Evolutionary conservation across 148 eudicot species (phyloP).

Genomic region (Rhododendron ovatum): DNA sequence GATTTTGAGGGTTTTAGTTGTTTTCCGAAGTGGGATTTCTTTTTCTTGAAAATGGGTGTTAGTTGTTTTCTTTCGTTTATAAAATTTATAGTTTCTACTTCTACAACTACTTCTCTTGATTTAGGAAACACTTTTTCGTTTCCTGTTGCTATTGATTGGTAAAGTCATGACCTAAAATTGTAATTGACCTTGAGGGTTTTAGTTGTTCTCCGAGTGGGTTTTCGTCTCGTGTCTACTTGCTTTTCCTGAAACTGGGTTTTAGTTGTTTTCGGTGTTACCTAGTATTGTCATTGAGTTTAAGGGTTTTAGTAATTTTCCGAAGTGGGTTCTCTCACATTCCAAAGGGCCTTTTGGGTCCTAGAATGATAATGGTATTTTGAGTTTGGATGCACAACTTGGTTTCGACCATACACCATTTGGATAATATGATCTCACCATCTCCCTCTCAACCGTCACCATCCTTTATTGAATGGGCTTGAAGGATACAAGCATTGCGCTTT

Average conservation of each 20-base stretch:
- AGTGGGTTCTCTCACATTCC: neutral
- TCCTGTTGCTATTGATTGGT: neutral
- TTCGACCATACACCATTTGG: neutral
- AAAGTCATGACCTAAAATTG: neutral
- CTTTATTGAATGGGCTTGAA: neutral
- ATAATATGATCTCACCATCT: neutral
- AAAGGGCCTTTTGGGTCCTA: neutral
- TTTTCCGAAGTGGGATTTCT: neutral
- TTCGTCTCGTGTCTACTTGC: neutral
- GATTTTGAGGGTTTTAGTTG: constrained; percentile 1
- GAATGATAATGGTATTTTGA: neutral
- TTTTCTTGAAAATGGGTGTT: neutral
- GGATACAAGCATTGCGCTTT: neutral
- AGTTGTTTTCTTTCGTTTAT: neutral
- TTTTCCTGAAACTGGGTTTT: neutral
- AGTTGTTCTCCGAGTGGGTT: neutral
- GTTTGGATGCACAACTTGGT: neutral
- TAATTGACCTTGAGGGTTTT: neutral
- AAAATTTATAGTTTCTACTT: neutral
- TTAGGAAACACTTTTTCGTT: neutral
- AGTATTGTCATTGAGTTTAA: neutral
- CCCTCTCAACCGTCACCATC: neutral
- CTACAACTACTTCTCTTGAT: neutral
- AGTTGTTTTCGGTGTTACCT: neutral
- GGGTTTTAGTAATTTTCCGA: neutral